Percentiles rank a stretch among this genome's conserved stretches.
Evolutionary conservation across 2,329 filamentous ascomycete genomes (phyloP).

Genomic region (Plenodomus lindquistii): DNA sequence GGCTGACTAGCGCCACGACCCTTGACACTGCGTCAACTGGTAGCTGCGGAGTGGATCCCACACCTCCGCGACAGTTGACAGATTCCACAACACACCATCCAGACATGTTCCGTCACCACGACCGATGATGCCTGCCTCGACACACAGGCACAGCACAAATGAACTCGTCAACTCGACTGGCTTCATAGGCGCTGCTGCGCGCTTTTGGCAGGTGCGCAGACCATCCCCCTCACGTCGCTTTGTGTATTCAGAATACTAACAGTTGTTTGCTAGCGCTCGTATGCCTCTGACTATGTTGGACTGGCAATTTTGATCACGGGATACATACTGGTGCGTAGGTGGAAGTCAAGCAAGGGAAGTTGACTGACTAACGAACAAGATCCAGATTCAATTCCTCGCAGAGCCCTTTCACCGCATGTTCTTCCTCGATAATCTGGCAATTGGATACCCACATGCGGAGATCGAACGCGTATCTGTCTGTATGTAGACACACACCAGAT

Average conservation of each 20-base stretch:
- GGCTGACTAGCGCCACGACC: neutral
- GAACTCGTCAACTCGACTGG: slow-evolving; percentile 41
- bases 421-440: slow-evolving; percentile 78
- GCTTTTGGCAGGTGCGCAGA: slow-evolving; percentile 53
- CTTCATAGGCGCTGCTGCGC: slow-evolving; percentile 52
- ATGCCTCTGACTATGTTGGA: slow-evolving; percentile 86
- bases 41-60: slow-evolving; percentile 22
- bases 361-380: slow-evolving; percentile 11
- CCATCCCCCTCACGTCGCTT: neutral
- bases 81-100: slow-evolving; percentile 15
- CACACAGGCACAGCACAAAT: slow-evolving; percentile 28
- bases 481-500: slow-evolving; percentile 52
- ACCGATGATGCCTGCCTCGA: slow-evolving; percentile 34
- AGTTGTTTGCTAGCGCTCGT: slow-evolving; percentile 64
- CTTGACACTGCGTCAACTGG: neutral
- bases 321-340: slow-evolving; percentile 62
- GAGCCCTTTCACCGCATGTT: slow-evolving; percentile 96
- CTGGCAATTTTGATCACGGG: slow-evolving; percentile 69
- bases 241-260: slow-evolving; percentile 8
- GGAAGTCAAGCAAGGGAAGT: too few species aligned
- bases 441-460: slow-evolving; percentile 84
- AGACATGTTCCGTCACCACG: neutral
- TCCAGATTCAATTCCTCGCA: slow-evolving; percentile 67
- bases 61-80: slow-evolving; percentile 20
- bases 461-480: slow-evolving; percentile 80